Evolutionary conservation across 75 land plant genomes (phyloP).

Genomic region (Picea glauca): DNA sequence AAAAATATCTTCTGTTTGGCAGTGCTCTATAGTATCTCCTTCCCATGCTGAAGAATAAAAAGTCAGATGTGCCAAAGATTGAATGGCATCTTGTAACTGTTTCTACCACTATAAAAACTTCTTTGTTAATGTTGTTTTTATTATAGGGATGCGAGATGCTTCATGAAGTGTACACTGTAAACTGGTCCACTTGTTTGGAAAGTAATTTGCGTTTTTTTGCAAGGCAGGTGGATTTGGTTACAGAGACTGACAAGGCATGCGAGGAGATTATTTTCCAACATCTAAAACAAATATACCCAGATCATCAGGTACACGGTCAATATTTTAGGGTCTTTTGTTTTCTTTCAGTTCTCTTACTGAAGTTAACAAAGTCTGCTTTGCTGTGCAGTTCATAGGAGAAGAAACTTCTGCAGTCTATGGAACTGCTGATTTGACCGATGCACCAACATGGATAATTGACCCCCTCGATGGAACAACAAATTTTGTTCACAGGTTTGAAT

Average conservation of each 20-base stretch:
- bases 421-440: slow-evolving; percentile 59
- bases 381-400: slow-evolving; percentile 83
- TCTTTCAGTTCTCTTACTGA: neutral
- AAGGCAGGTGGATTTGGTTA: slow-evolving; percentile 91
- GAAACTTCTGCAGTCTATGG: slow-evolving; percentile 87
- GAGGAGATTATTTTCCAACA: slow-evolving; percentile 73
- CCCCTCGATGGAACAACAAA: slow-evolving; percentile 98
- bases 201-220: neutral
- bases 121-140: too few species aligned
- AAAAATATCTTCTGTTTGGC: too few species aligned
- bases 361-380: neutral
- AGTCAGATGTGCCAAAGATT: too few species aligned
- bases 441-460: slow-evolving; percentile 95
- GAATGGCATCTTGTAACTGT: too few species aligned
- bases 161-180: too few species aligned
- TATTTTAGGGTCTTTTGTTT: neutral
- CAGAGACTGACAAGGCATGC: slow-evolving; percentile 95
- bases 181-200: too few species aligned
- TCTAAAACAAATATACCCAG: slow-evolving; percentile 57
- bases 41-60: too few species aligned
- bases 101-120: too few species aligned
- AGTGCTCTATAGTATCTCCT: too few species aligned
- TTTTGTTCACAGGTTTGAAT: slow-evolving; percentile 82
- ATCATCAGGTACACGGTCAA: slow-evolving; percentile 56
- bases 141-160: too few species aligned